These are phyloP conservation scores for Metarhizium guizhouense DNA, from an alignment of 2,329 filamentous ascomycete genomes.

Conservation along the genomic window DNA sequence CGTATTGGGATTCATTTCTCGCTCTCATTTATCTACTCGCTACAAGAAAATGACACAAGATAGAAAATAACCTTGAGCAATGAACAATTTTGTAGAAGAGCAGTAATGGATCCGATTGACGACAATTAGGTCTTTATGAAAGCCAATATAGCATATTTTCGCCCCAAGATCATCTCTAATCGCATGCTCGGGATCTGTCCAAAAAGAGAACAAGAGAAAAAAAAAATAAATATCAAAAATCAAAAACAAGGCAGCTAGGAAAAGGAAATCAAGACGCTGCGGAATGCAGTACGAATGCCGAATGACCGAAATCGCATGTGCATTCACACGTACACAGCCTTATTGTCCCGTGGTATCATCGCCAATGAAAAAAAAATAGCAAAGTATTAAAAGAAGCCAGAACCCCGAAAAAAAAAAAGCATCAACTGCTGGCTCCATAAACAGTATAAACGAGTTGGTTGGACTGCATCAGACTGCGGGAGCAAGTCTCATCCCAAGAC, in stretches of 20 bases:
- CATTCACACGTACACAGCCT: conserved; percentile 3
- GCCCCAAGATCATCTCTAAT: conserved; percentile 9
- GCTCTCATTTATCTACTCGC: neutral
- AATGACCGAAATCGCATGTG: conserved; percentile 5
- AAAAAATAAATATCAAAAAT: conserved; percentile 7
- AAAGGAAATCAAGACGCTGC: conserved; percentile 10
- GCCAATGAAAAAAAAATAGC: conserved; percentile 7
- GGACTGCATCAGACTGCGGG: neutral
- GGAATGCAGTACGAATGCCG: conserved; percentile 5
- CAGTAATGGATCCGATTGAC: neutral
- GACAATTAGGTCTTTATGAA: neutral
- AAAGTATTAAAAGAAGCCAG: conserved; percentile 8
- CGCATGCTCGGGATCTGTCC: conserved; percentile 8
- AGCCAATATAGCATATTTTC: neutral
- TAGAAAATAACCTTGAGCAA: conserved; percentile 3
- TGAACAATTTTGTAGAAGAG: neutral
- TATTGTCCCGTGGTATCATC: conserved; percentile 19
- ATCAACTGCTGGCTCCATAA: conserved; percentile 2
- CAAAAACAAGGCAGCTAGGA: conserved; percentile 7
- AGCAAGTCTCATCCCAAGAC: neutral
- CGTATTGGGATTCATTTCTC: neutral
- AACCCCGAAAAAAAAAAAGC: neutral
- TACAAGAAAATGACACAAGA: conserved; percentile 1
- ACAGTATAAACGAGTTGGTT: neutral
- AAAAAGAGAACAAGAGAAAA: conserved; percentile 9